Evolutionary conservation across 495 filamentous ascomycete species (phyloP).

Genomic region (Xylaria telfairii): DNA sequence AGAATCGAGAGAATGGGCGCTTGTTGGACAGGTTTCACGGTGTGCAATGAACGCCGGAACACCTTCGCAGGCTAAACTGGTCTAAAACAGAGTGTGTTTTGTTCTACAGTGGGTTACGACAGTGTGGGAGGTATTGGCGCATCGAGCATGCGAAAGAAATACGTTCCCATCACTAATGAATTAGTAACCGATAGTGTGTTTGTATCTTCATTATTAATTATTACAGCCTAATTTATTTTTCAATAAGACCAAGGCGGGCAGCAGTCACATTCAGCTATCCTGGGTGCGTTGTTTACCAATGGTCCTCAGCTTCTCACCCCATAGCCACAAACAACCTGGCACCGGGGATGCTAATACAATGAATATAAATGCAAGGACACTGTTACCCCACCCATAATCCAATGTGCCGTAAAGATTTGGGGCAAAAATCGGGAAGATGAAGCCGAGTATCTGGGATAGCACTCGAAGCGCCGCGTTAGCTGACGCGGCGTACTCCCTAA

Average conservation of each 20-base stretch:
- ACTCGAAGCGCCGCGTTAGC: conserved; percentile 31
- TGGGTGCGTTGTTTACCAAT: conserved; percentile 15
- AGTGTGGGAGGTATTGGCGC: not conserved
- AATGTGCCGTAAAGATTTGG: conserved; percentile 55
- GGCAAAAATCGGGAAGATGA: conserved; percentile 59
- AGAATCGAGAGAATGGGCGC: not conserved
- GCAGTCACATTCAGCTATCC: conserved; percentile 6
- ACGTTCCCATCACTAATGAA: not conserved
- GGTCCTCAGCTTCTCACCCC: conserved; percentile 39
- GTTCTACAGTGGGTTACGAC: not conserved
- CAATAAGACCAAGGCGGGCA: not conserved
- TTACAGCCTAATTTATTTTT: not conserved
- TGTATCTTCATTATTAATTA: not conserved
- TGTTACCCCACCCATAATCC: conserved; percentile 59
- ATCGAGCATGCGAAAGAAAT: not conserved
- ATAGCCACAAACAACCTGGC: conserved; percentile 49
- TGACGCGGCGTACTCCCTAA: conserved; percentile 31
- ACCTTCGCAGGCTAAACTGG: not conserved
- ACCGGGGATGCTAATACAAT: conserved; percentile 48
- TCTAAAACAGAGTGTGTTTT: not conserved
- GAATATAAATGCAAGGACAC: conserved; percentile 56
- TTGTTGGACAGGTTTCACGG: not conserved
- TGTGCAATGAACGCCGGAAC: not conserved
- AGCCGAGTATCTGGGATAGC: conserved; percentile 37
- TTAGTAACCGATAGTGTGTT: not conserved